Conservation (phyloP, 2,329 filamentous ascomycete species). For the Stachybotrys echinatus region DNA sequence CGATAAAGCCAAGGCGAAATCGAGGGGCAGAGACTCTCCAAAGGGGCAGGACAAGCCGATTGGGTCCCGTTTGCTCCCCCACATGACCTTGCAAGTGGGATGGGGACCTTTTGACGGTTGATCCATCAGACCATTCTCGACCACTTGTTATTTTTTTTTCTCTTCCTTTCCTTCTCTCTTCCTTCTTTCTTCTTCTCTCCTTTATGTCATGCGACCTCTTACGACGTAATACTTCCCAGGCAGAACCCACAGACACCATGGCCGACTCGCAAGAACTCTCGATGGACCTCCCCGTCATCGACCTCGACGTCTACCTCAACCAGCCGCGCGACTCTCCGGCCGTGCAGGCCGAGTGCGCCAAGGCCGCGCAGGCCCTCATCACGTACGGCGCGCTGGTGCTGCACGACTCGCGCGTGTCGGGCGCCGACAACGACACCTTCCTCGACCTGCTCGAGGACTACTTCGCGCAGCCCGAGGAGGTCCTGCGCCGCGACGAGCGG, state of each 20-base stretch:
- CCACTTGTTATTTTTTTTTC: background rate
- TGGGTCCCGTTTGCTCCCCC: background rate
- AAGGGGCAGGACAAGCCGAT: background rate
- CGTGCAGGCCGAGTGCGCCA: slow-evolving; percentile 45
- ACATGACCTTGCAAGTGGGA: too few species aligned
- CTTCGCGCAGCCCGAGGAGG: slow-evolving; percentile 49
- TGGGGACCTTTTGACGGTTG: background rate
- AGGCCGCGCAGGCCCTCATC: slow-evolving; percentile 51
- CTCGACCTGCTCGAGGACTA: slow-evolving; percentile 61
- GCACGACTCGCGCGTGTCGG: slow-evolving; percentile 54
- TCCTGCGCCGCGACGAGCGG: slow-evolving; percentile 45
- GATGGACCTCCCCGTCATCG: slow-evolving; percentile 56
- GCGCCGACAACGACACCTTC: slow-evolving; percentile 49
- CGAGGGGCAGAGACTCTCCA: background rate
- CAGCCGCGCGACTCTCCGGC: slow-evolving; percentile 34
- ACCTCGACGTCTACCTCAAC: slow-evolving; percentile 52
- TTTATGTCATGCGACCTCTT: background rate
- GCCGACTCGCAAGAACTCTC: slow-evolving; percentile 17
- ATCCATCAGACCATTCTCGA: background rate
- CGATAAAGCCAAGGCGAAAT: background rate
- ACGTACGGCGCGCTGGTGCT: slow-evolving; percentile 55
- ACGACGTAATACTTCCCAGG: background rate
- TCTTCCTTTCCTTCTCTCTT: background rate
- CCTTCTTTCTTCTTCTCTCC: background rate
- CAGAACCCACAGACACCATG: slow-evolving; percentile 7